Conservation (phyloP, 352 stramenopile species). For the Thraustotheca clavata region DNA sequence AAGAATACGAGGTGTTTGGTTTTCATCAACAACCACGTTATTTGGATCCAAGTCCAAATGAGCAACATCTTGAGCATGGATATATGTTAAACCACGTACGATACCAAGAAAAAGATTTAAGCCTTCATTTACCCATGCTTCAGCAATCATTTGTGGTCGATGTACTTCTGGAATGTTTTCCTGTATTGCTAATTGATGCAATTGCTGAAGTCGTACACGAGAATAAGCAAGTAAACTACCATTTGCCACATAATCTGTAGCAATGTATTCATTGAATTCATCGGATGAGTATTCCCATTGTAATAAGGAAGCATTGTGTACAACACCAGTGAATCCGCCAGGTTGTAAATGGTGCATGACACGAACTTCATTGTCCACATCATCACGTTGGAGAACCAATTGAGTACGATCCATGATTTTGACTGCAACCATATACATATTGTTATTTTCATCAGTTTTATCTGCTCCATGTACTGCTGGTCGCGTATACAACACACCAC, state of each 20-base stretch:
- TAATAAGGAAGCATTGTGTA: slow-evolving; percentile 51
- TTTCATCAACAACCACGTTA: slow-evolving; percentile 63
- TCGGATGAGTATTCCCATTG: slow-evolving; percentile 69
- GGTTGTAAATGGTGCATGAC: slow-evolving; percentile 72
- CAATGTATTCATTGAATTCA: slow-evolving; percentile 67
- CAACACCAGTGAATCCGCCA: slow-evolving; percentile 42
- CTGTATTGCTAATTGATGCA: slow-evolving; percentile 40
- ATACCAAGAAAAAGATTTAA: slow-evolving; percentile 57
- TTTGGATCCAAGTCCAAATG: slow-evolving; percentile 74
- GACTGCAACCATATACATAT: slow-evolving; percentile 49
- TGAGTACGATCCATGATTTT: slow-evolving; percentile 71
- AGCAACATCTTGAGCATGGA: slow-evolving; percentile 69
- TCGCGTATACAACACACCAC: slow-evolving; percentile 63
- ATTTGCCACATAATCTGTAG: slow-evolving; percentile 63
- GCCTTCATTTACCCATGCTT: slow-evolving; percentile 61
- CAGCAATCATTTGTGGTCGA: slow-evolving; percentile 49
- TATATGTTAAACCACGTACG: slow-evolving; percentile 59
- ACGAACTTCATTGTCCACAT: slow-evolving; percentile 69
- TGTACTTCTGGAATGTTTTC: slow-evolving; percentile 48
- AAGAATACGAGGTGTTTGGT: slow-evolving; percentile 47
- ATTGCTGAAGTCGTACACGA: slow-evolving; percentile 46
- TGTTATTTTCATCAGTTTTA: slow-evolving; percentile 10
- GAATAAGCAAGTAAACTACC: slow-evolving; percentile 59
- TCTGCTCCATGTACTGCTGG: slow-evolving; percentile 24
- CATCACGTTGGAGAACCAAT: slow-evolving; percentile 56